phyloP scores from a whole-genome alignment of 2,329 filamentous ascomycete genomes.

The Macrophomina pseudophaseolina region DNA sequence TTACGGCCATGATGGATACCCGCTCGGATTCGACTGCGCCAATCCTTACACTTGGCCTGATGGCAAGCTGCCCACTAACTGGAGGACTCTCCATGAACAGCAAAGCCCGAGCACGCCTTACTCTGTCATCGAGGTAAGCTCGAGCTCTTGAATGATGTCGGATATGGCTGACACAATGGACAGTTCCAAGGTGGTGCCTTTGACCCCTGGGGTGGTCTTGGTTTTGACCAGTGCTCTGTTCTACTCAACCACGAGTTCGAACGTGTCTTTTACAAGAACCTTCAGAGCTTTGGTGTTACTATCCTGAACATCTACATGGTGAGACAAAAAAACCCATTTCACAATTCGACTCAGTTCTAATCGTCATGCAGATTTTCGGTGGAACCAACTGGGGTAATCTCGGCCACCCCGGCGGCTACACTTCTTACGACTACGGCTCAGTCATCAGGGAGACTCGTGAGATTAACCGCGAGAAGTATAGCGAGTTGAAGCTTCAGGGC shows the following conservation, averaged over 20 bases:
- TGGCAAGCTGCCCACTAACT: conserved; percentile 61
- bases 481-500: conserved; percentile 75
- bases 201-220: conserved; percentile 75
- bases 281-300: conserved; percentile 67
- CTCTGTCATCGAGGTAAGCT: conserved; percentile 61
- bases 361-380: conserved; percentile 62
- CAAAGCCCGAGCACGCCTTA: conserved; percentile 71
- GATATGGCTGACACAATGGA: conserved; percentile 18
- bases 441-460: conserved; percentile 72
- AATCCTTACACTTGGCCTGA: conserved; percentile 67
- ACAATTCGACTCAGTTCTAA: neutral
- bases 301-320: conserved; percentile 80
- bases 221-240: conserved; percentile 69
- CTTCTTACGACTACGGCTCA: conserved; percentile 65
- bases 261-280: conserved; percentile 80
- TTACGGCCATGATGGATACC: conserved; percentile 70
- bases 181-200: conserved; percentile 74
- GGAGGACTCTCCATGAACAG: conserved; percentile 58
- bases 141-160: neutral
- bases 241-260: conserved; percentile 76
- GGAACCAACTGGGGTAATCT: conserved; percentile 84
- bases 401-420: conserved; percentile 66
- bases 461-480: conserved; percentile 75
- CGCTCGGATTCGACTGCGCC: conserved; percentile 64
- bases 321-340: conserved; percentile 26